Base-by-base conservation (phyloP, 164 flowering plant genomes). In the Umbilicus rupestris region DNA sequence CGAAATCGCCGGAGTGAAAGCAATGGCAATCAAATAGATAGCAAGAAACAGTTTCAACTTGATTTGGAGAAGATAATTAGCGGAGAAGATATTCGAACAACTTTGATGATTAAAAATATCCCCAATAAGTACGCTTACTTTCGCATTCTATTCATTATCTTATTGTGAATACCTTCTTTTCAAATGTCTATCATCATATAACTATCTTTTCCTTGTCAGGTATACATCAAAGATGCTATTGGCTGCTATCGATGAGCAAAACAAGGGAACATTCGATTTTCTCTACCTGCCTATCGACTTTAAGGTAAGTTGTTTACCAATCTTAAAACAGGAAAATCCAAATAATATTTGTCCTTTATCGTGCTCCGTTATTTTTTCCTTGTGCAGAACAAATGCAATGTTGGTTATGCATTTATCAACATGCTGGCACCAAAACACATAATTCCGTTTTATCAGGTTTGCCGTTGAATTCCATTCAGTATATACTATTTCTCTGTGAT, bases 201-300 rank as follows among this genome's bases (percentile, higher is more conserved):
- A 7, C 9, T n/a, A 20, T 37, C n/a, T 62, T 50, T 70, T 20
- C 62, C 63, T 47, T 24, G 65, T 3, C 63, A 85, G 89, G 74
- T 85, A 92, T 76, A 88, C 98, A 50, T 88, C 96, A 28, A 90
- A 92, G 82, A 92, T 92, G 98, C 71, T 92, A 74, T 79, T 92
- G 29, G 90, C 87, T 44, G 84, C 96, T 26, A 88, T 92, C 68
- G 98, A 92, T 80, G 96, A 92, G 71, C 72, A 74, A 72, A 89
- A 88, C 72, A 75, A 71, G 79, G 90, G 93, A 39, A 83, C 96
- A 60, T 92, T 85, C 60, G 96, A 92, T 78, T 92, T 92, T 71
- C 81, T 92, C 11, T 92, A 92, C 74, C 73, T 92, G 83, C 98
- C 98, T n/a, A 92, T 92, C 74, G 98, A 92, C 72, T 93, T 93